These are phyloP conservation scores for Podaxis rugospora DNA, from an alignment of 768 basidiomycete genomes.

Conservation along the genomic window DNA sequence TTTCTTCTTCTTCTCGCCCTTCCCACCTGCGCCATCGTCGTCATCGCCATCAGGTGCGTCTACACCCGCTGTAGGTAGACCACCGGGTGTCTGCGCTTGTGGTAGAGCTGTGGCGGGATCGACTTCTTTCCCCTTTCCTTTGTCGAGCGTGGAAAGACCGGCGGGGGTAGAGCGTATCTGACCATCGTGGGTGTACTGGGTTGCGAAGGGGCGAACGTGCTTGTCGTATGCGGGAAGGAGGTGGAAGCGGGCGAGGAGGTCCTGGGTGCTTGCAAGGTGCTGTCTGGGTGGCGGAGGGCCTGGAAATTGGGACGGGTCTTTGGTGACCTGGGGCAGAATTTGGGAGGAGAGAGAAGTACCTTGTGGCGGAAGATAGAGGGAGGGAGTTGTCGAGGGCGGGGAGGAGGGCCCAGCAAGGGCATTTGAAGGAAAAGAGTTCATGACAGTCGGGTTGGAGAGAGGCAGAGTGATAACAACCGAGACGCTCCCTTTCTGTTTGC, in stretches of 20 bases:
- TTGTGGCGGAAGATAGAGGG: constrained; percentile 38
- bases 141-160: constrained; percentile 25
- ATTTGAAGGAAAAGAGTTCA: constrained; percentile 60
- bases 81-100: constrained; percentile 3
- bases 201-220: constrained; percentile 56
- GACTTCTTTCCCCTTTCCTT: constrained; percentile 48
- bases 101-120: constrained; percentile 20
- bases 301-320: constrained; percentile 14
- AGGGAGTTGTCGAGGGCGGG: constrained; percentile 23
- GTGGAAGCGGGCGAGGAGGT: constrained; percentile 69
- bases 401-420: constrained; percentile 20
- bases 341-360: constrained; percentile 23
- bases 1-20: constrained; percentile 69
- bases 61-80: constrained; percentile 29
- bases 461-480: constrained; percentile 20
- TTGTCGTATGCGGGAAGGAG: constrained; percentile 76
- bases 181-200: constrained; percentile 6
- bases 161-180: constrained; percentile 4
- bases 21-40: constrained; percentile 50
- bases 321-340: neutral
- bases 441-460: constrained; percentile 22
- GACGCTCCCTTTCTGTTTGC: constrained; percentile 13
- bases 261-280: constrained; percentile 70
- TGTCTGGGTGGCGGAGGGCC: constrained; percentile 37
- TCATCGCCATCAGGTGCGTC: constrained; percentile 41